Conservation (phyloP, 176 grass and related monocot genomes). For the Carex kokanica region DNA sequence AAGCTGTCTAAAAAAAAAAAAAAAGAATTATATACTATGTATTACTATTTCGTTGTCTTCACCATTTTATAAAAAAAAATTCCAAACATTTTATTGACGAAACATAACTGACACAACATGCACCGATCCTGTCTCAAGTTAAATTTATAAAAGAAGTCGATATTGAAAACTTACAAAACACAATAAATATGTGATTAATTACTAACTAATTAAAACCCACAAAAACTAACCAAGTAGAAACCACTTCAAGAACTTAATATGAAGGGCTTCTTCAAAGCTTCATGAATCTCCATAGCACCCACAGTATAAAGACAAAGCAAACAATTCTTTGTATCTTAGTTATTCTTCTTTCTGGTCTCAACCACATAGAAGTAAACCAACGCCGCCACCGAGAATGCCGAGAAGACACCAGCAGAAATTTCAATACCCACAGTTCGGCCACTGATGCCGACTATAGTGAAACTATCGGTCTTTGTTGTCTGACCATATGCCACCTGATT, state of each 20-base stretch:
- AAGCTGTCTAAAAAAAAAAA: too few relatives aligned
- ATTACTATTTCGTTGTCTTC: too few relatives aligned
- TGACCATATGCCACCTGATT: slow-evolving; percentile 66
- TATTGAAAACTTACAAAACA: not conserved
- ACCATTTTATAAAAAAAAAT: too few relatives aligned
- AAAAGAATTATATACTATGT: too few relatives aligned
- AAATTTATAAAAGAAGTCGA: not conserved
- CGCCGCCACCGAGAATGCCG: slow-evolving; percentile 26
- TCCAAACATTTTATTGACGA: too few relatives aligned
- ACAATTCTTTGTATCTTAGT: slow-evolving; percentile 25
- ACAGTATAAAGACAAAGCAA: not conserved
- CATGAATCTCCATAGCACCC: not conserved
- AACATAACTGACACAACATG: too few relatives aligned
- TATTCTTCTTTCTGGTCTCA: slow-evolving; percentile 43
- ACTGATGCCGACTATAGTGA: slow-evolving; percentile 58
- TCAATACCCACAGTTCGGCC: slow-evolving; percentile 54
- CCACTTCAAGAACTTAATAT: not conserved
- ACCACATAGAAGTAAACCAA: slow-evolving; percentile 42
- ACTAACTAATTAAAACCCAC: not conserved
- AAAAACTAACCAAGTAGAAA: slow-evolving; percentile 3
- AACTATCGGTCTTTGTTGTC: slow-evolving; percentile 32
- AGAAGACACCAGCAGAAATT: slow-evolving; percentile 79
- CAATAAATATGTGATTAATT: not conserved
- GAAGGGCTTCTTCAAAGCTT: not conserved
- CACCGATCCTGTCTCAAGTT: not conserved